These are phyloP conservation scores for Tolypocladium amazonense DNA, from an alignment of 2,329 filamentous ascomycete species.

Conservation along the genomic window DNA sequence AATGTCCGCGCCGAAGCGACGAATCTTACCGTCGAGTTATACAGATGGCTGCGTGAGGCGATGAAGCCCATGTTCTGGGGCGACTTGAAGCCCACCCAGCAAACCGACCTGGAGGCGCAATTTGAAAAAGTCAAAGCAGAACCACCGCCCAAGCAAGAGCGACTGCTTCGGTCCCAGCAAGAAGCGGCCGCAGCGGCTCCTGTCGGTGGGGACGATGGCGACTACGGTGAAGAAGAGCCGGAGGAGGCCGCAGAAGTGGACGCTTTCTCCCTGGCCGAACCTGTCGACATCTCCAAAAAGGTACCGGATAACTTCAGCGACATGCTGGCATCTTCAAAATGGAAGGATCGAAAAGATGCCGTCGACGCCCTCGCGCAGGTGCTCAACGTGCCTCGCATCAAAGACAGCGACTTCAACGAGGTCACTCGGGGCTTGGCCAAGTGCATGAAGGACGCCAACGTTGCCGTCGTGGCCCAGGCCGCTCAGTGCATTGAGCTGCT, in stretches of 20 bases:
- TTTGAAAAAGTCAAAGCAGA: slow-evolving; percentile 93
- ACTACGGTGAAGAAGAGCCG: slow-evolving; percentile 44
- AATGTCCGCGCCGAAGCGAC: slow-evolving; percentile 93
- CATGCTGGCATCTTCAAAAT: slow-evolving; percentile 79
- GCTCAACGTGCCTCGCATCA: slow-evolving; percentile 80
- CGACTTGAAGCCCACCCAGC: slow-evolving; percentile 90
- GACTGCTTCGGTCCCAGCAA: slow-evolving; percentile 81
- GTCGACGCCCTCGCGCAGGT: slow-evolving; percentile 69
- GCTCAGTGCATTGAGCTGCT: slow-evolving; percentile 87
- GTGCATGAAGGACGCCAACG: slow-evolving; percentile 97
- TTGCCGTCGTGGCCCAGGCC: slow-evolving; percentile 85
- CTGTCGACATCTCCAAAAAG: slow-evolving; percentile 75
- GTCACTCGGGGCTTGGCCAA: slow-evolving; percentile 78
- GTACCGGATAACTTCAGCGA: slow-evolving; percentile 76
- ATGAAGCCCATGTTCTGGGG: slow-evolving; percentile 98
- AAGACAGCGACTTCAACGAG: slow-evolving; percentile 81
- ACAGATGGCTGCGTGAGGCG: slow-evolving; percentile 91
- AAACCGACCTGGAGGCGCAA: slow-evolving; percentile 83
- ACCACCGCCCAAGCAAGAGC: slow-evolving; percentile 76
- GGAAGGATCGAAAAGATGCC: slow-evolving; percentile 96
- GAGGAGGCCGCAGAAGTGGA: slow-evolving; percentile 56
- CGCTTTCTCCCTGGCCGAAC: slow-evolving; percentile 70
- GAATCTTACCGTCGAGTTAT: slow-evolving; percentile 84
- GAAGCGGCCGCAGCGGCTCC: slow-evolving; percentile 65
- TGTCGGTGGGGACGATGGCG: slow-evolving; percentile 46